Percentiles rank a stretch among this genome's conserved stretches.
phyloP scores from a whole-genome alignment of 2,329 filamentous ascomycete species.

The Lasiodiplodia sp. region DNA sequence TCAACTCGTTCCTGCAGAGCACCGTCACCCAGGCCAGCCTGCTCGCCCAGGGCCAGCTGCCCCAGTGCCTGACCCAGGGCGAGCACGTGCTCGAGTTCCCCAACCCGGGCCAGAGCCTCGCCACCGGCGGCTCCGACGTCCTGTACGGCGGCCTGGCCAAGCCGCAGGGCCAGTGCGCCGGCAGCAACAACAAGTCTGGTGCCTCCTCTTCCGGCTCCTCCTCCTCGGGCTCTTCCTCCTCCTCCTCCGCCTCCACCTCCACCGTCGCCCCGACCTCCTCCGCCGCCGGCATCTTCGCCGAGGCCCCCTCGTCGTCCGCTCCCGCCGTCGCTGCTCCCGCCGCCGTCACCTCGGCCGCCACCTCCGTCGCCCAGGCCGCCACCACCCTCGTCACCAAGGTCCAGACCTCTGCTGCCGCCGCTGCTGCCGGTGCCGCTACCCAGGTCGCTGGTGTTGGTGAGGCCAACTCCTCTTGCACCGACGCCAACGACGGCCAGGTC shows the following conservation, averaged over 20 bases:
- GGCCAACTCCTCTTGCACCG: constrained; percentile 15
- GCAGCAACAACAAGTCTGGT: neutral
- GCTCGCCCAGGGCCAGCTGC: neutral
- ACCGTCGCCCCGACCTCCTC: constrained; percentile 31
- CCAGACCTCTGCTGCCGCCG: neutral
- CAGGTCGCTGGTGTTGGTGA: neutral
- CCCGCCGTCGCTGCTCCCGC: neutral
- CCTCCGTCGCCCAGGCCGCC: neutral
- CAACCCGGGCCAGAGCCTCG: constrained; percentile 64
- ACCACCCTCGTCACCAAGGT: constrained; percentile 36
- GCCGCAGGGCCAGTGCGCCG: constrained; percentile 18
- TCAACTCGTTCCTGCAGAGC: neutral
- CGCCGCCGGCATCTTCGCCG: constrained; percentile 2
- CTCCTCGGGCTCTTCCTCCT: constrained; percentile 35
- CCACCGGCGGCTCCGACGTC: constrained; percentile 36
- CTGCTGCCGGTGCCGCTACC: neutral
- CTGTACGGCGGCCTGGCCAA: neutral
- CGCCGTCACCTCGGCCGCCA: neutral
- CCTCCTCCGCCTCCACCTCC: constrained; percentile 34
- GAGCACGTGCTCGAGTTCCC: constrained; percentile 57
- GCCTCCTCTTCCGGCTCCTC: neutral
- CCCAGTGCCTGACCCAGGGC: neutral
- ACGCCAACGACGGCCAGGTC: constrained; percentile 24
- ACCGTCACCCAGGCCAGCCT: constrained; percentile 7
- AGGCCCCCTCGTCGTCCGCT: neutral